Percentiles rank a stretch among this genome's conserved stretches.
Conservation (phyloP, 129 eudicot genomes). For the Oenanthe sinensis region DNA sequence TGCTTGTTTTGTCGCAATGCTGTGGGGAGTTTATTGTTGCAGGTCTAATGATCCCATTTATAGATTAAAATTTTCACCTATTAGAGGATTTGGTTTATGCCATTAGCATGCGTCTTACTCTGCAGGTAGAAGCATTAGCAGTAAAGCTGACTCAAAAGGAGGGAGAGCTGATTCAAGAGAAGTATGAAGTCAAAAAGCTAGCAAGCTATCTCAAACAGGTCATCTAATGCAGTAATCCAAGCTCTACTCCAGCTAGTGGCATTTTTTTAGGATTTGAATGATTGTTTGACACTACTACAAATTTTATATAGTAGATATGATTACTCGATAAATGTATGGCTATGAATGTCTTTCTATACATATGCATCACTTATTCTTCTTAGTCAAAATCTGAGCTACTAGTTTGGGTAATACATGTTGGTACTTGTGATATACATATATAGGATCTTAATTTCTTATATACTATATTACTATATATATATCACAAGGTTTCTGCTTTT, state of each 20-base stretch:
- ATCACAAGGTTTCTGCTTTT: neutral
- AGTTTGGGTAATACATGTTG: neutral
- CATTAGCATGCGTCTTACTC: neutral
- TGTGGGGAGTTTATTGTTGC: neutral
- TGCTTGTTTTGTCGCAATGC: neutral
- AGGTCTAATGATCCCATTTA: neutral
- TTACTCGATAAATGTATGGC: neutral
- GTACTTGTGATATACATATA: neutral
- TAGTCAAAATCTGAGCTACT: neutral
- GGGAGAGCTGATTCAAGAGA: conserved; percentile 98
- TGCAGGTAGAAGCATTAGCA: conserved; percentile 95
- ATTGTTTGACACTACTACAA: neutral
- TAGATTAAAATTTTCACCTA: neutral
- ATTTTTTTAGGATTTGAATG: neutral
- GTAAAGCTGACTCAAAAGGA: conserved; percentile 92
- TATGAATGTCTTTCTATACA: neutral
- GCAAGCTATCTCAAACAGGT: conserved; percentile 96
- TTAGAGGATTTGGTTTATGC: conserved; percentile 3
- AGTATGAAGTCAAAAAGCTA: conserved; percentile 85
- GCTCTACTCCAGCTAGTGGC: neutral
- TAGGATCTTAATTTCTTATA: too few relatives aligned
- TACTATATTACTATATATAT: too few relatives aligned
- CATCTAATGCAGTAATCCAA: neutral
- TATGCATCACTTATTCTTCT: neutral
- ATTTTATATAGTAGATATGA: neutral